These are phyloP conservation scores for Pistacia integerrima DNA, from an alignment of 345 rosid species.

Conservation along the genomic window DNA sequence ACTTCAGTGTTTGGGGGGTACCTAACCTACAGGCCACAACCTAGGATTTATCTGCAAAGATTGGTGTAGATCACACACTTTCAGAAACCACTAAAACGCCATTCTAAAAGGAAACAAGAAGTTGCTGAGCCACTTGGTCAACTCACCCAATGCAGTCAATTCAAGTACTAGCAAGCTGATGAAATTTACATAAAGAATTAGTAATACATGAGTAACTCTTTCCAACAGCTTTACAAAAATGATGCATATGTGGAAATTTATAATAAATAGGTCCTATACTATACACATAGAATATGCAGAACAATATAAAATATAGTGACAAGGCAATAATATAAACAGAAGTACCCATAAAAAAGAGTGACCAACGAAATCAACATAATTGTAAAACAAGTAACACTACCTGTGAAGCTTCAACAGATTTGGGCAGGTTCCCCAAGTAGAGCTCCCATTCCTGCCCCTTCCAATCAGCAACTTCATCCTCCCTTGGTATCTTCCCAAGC, in stretches of 20 bases:
- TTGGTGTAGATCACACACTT: background rate
- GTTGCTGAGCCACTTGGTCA: background rate
- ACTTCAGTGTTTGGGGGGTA: background rate
- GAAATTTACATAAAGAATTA: background rate
- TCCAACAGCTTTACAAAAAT: background rate
- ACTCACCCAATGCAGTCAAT: background rate
- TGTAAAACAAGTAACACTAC: constrained; percentile 33
- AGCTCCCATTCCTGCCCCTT: constrained; percentile 96
- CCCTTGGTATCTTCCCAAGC: constrained; percentile 86
- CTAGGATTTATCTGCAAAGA: background rate
- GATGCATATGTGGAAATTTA: background rate
- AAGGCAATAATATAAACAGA: background rate
- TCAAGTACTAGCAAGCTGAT: background rate
- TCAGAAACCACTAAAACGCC: background rate
- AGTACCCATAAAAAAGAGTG: background rate
- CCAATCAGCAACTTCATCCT: constrained; percentile 95
- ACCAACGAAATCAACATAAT: background rate
- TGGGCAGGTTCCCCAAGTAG: constrained; percentile 88
- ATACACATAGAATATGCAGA: background rate
- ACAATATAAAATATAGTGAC: background rate
- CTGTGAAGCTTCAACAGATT: constrained; percentile 81
- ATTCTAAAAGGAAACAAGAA: background rate
- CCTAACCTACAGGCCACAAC: background rate
- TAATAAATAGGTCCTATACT: background rate
- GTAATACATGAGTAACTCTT: background rate